These are phyloP conservation scores for Massospora cicadina DNA, from an alignment of 371 early-diverging fungal species.

Conservation along the genomic window DNA sequence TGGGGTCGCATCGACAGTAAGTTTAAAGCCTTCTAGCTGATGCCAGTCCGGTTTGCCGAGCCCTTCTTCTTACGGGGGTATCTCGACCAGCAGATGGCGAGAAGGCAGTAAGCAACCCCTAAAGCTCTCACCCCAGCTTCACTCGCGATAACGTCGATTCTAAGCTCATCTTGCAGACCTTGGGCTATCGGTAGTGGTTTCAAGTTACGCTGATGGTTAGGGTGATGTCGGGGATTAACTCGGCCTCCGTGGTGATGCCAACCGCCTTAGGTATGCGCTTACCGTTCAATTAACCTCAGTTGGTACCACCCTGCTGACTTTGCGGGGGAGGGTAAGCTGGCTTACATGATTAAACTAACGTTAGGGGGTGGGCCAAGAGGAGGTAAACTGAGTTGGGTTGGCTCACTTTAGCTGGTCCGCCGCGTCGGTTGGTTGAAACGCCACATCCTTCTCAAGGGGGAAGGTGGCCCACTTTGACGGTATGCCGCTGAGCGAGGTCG, in stretches of 20 bases:
- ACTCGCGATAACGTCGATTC: slow-evolving; percentile 14
- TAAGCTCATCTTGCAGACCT: slow-evolving; percentile 24
- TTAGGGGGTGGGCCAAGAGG: slow-evolving; percentile 59
- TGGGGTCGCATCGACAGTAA: slow-evolving; percentile 6
- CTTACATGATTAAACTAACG: background rate
- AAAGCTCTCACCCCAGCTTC: background rate
- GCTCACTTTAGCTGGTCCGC: slow-evolving; percentile 28
- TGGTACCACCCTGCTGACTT: slow-evolving; percentile 18
- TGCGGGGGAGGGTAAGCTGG: slow-evolving; percentile 49
- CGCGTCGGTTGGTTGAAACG: slow-evolving; percentile 61
- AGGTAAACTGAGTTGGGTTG: slow-evolving; percentile 16
- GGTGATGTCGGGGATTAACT: slow-evolving; percentile 49
- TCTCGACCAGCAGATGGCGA: slow-evolving; percentile 32
- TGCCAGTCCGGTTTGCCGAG: slow-evolving; percentile 52
- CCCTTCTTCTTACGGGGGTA: slow-evolving; percentile 53
- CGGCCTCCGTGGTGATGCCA: slow-evolving; percentile 63
- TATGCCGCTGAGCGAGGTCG: slow-evolving; percentile 40
- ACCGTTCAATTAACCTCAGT: background rate
- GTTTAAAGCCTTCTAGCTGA: background rate
- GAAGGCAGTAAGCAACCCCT: slow-evolving; percentile 24
- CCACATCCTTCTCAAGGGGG: slow-evolving; percentile 51
- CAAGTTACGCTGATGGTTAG: slow-evolving; percentile 15
- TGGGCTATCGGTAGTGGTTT: slow-evolving; percentile 28
- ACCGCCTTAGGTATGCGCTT: slow-evolving; percentile 37
- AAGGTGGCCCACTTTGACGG: slow-evolving; percentile 66